These are phyloP conservation scores for Solanum arcanum DNA, from an alignment of 257 asterid genomes.

Conservation along the genomic window DNA sequence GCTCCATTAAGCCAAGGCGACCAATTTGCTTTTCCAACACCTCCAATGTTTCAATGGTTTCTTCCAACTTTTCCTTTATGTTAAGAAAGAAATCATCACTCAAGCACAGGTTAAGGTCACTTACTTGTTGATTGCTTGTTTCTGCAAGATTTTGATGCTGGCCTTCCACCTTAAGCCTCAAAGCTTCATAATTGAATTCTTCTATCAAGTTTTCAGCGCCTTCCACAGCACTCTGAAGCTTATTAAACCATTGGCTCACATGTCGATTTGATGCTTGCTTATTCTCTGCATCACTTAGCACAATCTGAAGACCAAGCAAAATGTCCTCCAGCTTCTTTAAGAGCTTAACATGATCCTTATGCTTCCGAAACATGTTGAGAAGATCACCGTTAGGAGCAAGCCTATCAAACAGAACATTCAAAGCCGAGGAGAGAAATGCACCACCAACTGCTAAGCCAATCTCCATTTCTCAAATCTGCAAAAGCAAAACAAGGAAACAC, in stretches of 20 bases:
- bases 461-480: no score
- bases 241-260: neutral
- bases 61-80: neutral
- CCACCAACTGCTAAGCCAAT: no score
- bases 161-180: neutral
- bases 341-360: neutral
- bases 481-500: neutral
- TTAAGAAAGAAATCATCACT: neutral
- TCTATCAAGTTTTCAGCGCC: neutral
- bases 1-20: no score
- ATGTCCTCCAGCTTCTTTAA: neutral
- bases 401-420: neutral
- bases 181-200: conserved; percentile 4
- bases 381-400: neutral
- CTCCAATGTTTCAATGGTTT: no score
- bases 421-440: neutral
- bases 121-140: neutral
- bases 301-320: neutral
- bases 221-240: neutral
- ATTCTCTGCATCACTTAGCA: conserved; percentile 10
- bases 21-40: no score
- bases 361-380: neutral
- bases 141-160: neutral
- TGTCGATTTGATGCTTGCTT: neutral
- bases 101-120: neutral